Evolutionary conservation across 2,329 filamentous ascomycete genomes (phyloP).

Genomic region (Monilinia polystroma): DNA sequence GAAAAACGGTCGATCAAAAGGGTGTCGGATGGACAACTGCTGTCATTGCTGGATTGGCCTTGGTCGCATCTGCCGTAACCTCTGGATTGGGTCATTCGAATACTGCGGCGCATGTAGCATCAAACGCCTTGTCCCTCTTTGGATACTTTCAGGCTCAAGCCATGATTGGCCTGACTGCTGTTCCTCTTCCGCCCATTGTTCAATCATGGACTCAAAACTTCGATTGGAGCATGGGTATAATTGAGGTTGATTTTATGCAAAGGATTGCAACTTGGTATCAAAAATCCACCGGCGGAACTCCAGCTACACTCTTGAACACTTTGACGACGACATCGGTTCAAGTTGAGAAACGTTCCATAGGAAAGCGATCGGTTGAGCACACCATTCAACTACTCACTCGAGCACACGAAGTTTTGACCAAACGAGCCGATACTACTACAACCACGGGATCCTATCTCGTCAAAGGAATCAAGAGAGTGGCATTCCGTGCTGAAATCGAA

Average conservation of each 20-base stretch:
- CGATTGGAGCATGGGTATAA: slow-evolving; percentile 97
- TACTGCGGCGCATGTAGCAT: slow-evolving; percentile 89
- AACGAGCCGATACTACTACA: slow-evolving; percentile 56
- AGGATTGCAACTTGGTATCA: slow-evolving; percentile 93
- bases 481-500: slow-evolving; percentile 82
- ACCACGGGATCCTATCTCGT: slow-evolving; percentile 61
- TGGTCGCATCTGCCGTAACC: slow-evolving; percentile 82
- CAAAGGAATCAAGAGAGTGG: slow-evolving; percentile 83
- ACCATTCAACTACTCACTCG: slow-evolving; percentile 39
- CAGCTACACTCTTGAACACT: slow-evolving; percentile 73
- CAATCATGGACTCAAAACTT: slow-evolving; percentile 96
- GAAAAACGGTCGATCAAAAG: slow-evolving; percentile 84
- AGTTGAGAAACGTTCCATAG: slow-evolving; percentile 58
- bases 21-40: slow-evolving; percentile 89
- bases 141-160: slow-evolving; percentile 94
- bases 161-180: slow-evolving; percentile 80
- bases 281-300: slow-evolving; percentile 83
- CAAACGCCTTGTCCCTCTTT: slow-evolving; percentile 91
- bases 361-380: slow-evolving; percentile 51
- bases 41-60: slow-evolving; percentile 78
- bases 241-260: slow-evolving; percentile 83
- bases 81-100: slow-evolving; percentile 91
- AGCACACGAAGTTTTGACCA: slow-evolving; percentile 44
- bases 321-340: slow-evolving; percentile 77
- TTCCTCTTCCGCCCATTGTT: slow-evolving; percentile 82